Evolutionary conservation across 2,329 filamentous ascomycete species (phyloP).

Genomic region (Aspergillus texensis): DNA sequence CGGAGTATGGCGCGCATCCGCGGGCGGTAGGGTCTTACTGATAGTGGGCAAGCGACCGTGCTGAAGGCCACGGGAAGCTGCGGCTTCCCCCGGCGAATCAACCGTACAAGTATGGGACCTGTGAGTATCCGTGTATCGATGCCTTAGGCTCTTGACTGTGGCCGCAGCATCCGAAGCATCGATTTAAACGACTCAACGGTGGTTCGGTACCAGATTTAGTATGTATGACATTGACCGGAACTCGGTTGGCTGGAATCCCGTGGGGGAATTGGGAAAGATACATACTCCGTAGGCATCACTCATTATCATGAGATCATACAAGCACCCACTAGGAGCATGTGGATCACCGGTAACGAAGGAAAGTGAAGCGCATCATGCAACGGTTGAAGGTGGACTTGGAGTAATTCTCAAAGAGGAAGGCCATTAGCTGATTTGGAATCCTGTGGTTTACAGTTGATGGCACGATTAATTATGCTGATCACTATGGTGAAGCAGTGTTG

Average conservation of each 20-base stretch:
- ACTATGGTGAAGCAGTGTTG: neutral
- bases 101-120: neutral
- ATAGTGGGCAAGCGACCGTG: slow-evolving; percentile 7
- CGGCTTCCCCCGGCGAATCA: slow-evolving; percentile 19
- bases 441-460: slow-evolving; percentile 2
- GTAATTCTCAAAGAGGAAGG: slow-evolving; percentile 13
- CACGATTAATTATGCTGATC: slow-evolving; percentile 3
- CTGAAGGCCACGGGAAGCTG: slow-evolving; percentile 7
- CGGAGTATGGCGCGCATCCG: slow-evolving; percentile 29
- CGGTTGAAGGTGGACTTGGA: slow-evolving; percentile 10
- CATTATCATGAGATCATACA: neutral
- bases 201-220: slow-evolving; percentile 1
- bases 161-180: neutral
- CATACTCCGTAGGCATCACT: neutral
- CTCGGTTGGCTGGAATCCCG: neutral
- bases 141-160: neutral
- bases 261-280: neutral
- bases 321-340: slow-evolving; percentile 4
- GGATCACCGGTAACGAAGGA: slow-evolving; percentile 9
- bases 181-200: neutral
- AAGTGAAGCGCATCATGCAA: slow-evolving; percentile 19
- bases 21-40: slow-evolving; percentile 22
- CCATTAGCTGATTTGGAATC: slow-evolving; percentile 10
- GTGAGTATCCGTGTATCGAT: neutral
- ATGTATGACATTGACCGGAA: neutral